These are phyloP conservation scores for Fomitiporia mediterranea DNA, from an alignment of 1,284 basidiomycete genomes.

Conservation along the genomic window DNA sequence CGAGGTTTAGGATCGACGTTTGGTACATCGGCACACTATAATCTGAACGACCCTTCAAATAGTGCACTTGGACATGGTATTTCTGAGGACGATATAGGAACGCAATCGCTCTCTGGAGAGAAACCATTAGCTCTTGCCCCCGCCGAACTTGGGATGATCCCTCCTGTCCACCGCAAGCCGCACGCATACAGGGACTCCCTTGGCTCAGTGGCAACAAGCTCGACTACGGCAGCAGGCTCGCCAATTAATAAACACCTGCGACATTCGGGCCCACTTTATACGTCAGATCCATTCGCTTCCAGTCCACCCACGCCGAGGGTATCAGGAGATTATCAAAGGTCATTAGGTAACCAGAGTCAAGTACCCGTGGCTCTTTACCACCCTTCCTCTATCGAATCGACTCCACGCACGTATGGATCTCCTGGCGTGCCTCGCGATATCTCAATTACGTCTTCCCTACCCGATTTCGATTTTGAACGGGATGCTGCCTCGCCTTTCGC, in stretches of 20 bases:
- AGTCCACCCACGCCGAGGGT: conserved; percentile 1
- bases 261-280: conserved; percentile 10
- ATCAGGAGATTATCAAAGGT: conserved; percentile 2
- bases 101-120: conserved; percentile 3
- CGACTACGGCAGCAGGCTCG: neutral
- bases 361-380: conserved; percentile 13
- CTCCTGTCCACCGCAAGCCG: conserved; percentile 3
- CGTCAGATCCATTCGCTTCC: conserved; percentile 11
- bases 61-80: neutral
- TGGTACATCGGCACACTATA: neutral
- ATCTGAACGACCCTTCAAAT: neutral
- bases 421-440: conserved; percentile 17
- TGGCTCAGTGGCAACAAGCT: conserved; percentile 2
- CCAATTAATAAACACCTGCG: neutral
- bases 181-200: conserved; percentile 10
- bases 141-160: neutral
- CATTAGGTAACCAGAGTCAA: conserved; percentile 8
- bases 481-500: neutral
- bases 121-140: neutral
- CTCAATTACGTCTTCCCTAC: conserved; percentile 8
- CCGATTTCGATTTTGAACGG: conserved; percentile 2
- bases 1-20: neutral
- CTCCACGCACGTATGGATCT: conserved; percentile 6
- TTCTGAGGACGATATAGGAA: neutral
- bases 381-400: conserved; percentile 7